Evolutionary conservation across 179 eudicot genomes (phyloP).

Genomic region (Patellifolia procumbens): DNA sequence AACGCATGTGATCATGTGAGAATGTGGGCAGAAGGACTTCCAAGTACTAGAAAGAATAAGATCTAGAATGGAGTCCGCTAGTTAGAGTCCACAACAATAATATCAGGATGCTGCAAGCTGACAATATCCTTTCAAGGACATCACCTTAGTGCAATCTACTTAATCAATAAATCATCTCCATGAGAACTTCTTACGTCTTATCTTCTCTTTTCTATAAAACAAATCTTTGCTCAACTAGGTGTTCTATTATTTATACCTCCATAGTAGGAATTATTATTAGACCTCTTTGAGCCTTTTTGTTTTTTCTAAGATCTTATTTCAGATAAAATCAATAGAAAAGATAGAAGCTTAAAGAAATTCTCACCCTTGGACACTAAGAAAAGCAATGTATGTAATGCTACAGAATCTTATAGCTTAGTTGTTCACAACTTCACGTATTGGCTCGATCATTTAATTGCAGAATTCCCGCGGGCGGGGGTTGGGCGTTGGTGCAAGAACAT

Average conservation of each 20-base stretch:
- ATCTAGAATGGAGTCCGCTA: neutral
- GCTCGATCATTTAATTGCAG: no score
- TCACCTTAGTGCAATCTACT: neutral
- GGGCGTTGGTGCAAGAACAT: no score
- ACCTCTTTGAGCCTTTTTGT: no score
- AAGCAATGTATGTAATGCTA: neutral
- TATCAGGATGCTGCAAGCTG: neutral
- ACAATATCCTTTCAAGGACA: neutral
- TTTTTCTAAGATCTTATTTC: no score
- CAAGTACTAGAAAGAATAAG: neutral
- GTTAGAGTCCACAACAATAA: neutral
- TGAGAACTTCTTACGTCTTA: neutral
- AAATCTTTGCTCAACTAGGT: neutral
- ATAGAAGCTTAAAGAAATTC: no score
- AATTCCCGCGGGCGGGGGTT: no score
- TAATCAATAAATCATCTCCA: neutral
- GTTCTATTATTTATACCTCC: no score
- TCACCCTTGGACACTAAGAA: neutral
- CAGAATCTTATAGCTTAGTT: neutral
- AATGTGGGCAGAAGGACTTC: neutral
- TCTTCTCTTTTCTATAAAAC: neutral
- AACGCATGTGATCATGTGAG: neutral
- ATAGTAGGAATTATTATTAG: no score
- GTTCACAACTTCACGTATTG: no score
- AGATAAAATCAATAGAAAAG: no score